Evolutionary conservation across 768 basidiomycete genomes (phyloP), one percentile per base, ranked within the genome.

Genomic region (Podaxis sp.): DNA sequence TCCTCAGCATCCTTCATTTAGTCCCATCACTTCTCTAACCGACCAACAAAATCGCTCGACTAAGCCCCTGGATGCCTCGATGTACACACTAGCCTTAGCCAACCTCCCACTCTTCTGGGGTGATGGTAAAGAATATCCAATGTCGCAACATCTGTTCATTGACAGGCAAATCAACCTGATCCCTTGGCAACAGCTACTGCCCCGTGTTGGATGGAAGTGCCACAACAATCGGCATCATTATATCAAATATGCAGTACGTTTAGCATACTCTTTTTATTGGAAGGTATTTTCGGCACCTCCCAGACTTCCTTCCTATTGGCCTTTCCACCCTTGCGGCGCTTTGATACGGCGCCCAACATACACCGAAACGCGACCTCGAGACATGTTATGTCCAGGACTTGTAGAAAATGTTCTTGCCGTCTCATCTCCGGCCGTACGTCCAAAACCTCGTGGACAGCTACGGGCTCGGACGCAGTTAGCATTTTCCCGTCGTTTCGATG

Each of bases 401-500:
- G 22, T 38, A 24, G 29, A 9, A 24, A 9, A 7, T 27, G 25
- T 22, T 25, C 17, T 29, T 27, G 25, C 25, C 25, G 1, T 46
- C 25, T 33, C 29, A 33, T 9, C 29, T 9, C 7, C 29, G 29
- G 8, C 8, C 1, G 29, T 33, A 33, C 29, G 29, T 33, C 29
- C 17, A 46, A 46, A 46, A 17, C 1, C 43, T 41, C 15, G n/a
- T 41, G 36, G 33, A 19, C 29, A 38, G n/a, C 17, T 36, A n/a
- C 17, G 38, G 36, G 13, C 53, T 54, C 19, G 33, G n/a, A 17
- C 2, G n/a, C 19, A 36, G 24, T 19, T 9, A 33, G 13, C 38
- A 24, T 27, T 57, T 59, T 59, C 58, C 49, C 49, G 33, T 52
- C 47, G 57, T 59, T 50, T 59, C 57, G 33, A 49, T 50, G 33